Base-by-base conservation (phyloP, 441 rosid species). In the Dalechampia spathulata region DNA sequence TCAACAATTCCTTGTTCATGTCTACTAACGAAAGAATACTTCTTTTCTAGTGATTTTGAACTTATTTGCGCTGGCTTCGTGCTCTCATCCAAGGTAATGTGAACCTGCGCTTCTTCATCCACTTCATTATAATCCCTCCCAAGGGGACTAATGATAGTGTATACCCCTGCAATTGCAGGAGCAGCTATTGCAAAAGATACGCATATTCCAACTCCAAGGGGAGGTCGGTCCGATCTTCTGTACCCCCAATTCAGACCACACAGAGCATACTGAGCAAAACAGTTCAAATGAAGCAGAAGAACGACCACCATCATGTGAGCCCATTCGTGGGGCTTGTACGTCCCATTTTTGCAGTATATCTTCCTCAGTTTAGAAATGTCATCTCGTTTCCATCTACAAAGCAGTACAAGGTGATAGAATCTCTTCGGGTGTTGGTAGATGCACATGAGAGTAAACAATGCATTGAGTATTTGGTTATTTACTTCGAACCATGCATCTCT, bases 221-320 rank as follows among this genome's bases (percentile, higher is more conserved):
- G 83, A 41, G 96, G 95, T 61, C 96, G 82, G 26, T 78, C 62
- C 0, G 96, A 86, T 77, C 98, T 87, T 55, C 56, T 81, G 65
- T 64, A 91, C 17, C 96, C 96, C 65, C 80, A 58, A 52, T 91
- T 87, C 26, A 91, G 79, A 59, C 95, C 86, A 59, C 98, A 88
- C 39, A 91, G 85, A 1, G 90, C 98, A 50, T 91, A 91, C 53
- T 87, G 96, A 58, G 98, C 95, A 57, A 91, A 91, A 73, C 96
- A 91, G 49, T 91, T 91, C 53, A 87, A 43, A 60, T 91, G 84
- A 42, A 91, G 89, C 60, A 91, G 68, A 55, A 78, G 13, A 26
- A 86, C 78, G 20, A 87, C 95, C 11, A 82, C 86, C 91, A 84
- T 75, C 58, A 91, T 84, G 55, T 87, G 98, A 36, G 79, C 75